Percentiles rank a stretch among this genome's conserved stretches.
These are phyloP conservation scores for Xylariaceae sp. DNA, from an alignment of 2,329 filamentous ascomycete species.

Conservation along the genomic window DNA sequence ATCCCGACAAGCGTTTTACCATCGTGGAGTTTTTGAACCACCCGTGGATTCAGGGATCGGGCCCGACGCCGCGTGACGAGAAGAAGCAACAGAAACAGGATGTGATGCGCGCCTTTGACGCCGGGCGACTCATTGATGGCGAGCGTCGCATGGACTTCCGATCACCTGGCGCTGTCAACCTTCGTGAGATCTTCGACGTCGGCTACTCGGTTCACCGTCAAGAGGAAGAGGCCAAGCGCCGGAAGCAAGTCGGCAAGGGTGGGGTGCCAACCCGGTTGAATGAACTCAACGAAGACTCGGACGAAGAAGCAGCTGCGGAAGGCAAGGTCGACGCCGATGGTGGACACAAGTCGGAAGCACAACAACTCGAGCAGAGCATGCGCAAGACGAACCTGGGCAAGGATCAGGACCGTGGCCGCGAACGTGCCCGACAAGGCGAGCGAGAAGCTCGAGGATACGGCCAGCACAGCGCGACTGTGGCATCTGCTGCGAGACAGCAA, in stretches of 20 bases:
- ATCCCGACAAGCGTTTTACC: slow-evolving; percentile 89
- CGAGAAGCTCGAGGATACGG: slow-evolving; percentile 64
- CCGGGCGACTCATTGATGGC: slow-evolving; percentile 42
- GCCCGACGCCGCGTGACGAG: slow-evolving; percentile 50
- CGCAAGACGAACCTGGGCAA: slow-evolving; percentile 65
- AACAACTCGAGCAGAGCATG: slow-evolving; percentile 79
- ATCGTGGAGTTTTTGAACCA: slow-evolving; percentile 91
- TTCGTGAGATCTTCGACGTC: slow-evolving; percentile 96
- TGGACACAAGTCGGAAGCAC: slow-evolving; percentile 37
- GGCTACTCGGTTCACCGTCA: slow-evolving; percentile 96
- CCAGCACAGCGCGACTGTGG: slow-evolving; percentile 78
- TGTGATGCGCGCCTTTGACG: slow-evolving; percentile 49
- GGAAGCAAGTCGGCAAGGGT: slow-evolving; percentile 74
- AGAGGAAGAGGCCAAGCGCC: slow-evolving; percentile 88
- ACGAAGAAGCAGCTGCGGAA: slow-evolving; percentile 55
- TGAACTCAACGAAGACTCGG: slow-evolving; percentile 66
- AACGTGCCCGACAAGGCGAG: slow-evolving; percentile 36
- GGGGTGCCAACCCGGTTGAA: slow-evolving; percentile 46
- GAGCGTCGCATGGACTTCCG: slow-evolving; percentile 83
- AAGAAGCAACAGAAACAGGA: slow-evolving; percentile 41
- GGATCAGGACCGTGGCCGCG: slow-evolving; percentile 44
- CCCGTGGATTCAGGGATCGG: slow-evolving; percentile 76
- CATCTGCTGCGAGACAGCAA: slow-evolving; percentile 74
- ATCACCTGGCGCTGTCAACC: slow-evolving; percentile 87
- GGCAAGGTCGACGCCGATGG: slow-evolving; percentile 45